Conservation (phyloP, 2,329 filamentous ascomycete genomes). For the Colletotrichum sp. region DNA sequence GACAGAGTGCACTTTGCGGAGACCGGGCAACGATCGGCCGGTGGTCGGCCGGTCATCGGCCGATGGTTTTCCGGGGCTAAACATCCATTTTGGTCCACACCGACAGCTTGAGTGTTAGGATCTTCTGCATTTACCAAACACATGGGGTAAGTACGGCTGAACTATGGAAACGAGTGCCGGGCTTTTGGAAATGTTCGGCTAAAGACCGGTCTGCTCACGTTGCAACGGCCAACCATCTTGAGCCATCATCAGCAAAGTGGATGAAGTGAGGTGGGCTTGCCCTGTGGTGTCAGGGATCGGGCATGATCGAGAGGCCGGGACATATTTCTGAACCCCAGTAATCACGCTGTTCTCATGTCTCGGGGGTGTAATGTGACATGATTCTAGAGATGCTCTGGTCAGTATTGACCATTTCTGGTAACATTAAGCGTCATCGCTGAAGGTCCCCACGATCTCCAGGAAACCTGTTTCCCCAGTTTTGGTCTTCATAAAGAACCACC, state of each 20-base stretch:
- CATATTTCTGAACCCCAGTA: not conserved
- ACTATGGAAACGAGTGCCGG: not conserved
- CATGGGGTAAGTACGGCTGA: not conserved
- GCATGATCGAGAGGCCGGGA: not conserved
- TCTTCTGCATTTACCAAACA: not conserved
- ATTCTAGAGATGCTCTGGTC: not conserved
- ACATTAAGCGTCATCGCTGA: not conserved
- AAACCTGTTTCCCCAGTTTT: not conserved
- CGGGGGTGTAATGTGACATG: not conserved
- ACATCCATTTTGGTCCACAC: not conserved
- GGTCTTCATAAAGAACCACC: not conserved
- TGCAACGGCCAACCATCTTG: not conserved
- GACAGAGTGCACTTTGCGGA: not conserved
- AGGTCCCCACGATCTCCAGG: not conserved
- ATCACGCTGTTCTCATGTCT: not conserved
- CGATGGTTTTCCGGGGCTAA: not conserved
- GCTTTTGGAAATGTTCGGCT: not conserved
- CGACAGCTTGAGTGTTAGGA: not conserved
- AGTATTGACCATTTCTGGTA: not conserved
- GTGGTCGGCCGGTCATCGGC: not conserved
- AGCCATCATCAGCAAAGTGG: not conserved
- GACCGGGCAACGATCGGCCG: not conserved
- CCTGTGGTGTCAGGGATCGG: not conserved
- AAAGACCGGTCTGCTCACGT: not conserved
- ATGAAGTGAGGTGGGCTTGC: not conserved